phyloP scores from a whole-genome alignment of 176 grass and related monocot genomes.

The Avena sativa region DNA sequence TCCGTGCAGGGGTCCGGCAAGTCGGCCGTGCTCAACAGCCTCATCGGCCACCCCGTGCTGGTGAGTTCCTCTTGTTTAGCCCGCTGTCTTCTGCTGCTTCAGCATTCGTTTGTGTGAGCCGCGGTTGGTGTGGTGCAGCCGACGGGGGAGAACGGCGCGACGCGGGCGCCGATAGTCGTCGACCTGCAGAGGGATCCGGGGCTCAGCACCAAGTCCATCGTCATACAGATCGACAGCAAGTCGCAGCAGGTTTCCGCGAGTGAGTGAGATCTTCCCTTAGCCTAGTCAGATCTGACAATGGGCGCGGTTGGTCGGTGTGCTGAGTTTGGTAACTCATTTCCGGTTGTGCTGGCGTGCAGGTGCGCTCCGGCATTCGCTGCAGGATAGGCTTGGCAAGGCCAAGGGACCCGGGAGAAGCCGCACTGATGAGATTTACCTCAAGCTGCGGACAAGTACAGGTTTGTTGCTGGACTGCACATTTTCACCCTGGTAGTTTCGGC shows the following conservation, averaged over 20 bases:
- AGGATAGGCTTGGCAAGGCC: slow-evolving; percentile 90
- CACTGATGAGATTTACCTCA: slow-evolving; percentile 80
- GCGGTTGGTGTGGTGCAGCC: slow-evolving; percentile 61
- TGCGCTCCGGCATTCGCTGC: slow-evolving; percentile 92
- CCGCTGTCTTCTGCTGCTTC: slow-evolving; percentile 9
- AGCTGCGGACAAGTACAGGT: slow-evolving; percentile 93
- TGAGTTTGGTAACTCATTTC: slow-evolving; percentile 39
- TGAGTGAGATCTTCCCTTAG: slow-evolving; percentile 56
- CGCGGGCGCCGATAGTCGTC: slow-evolving; percentile 83
- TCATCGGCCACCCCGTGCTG: slow-evolving; percentile 95
- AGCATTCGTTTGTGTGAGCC: slow-evolving; percentile 26
- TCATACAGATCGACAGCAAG: slow-evolving; percentile 94
- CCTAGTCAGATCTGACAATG: slow-evolving; percentile 41
- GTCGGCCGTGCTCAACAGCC: slow-evolving; percentile 92
- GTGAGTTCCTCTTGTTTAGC: slow-evolving; percentile 49
- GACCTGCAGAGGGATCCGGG: slow-evolving; percentile 82
- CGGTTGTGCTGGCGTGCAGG: slow-evolving; percentile 46
- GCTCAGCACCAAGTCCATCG: slow-evolving; percentile 84
- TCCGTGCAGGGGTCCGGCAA: slow-evolving; percentile 84
- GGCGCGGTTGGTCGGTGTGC: slow-evolving; percentile 34
- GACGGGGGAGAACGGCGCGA: slow-evolving; percentile 95
- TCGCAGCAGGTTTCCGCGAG: slow-evolving; percentile 99
- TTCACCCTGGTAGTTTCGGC: slow-evolving; percentile 21
- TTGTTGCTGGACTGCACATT: neutral
- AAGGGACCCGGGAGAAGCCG: slow-evolving; percentile 66